A percentile compares a stretch with the other conserved stretches of the same genome.
phyloP scores from a whole-genome alignment of 305 asterid species.

The Andrographis paniculata region DNA sequence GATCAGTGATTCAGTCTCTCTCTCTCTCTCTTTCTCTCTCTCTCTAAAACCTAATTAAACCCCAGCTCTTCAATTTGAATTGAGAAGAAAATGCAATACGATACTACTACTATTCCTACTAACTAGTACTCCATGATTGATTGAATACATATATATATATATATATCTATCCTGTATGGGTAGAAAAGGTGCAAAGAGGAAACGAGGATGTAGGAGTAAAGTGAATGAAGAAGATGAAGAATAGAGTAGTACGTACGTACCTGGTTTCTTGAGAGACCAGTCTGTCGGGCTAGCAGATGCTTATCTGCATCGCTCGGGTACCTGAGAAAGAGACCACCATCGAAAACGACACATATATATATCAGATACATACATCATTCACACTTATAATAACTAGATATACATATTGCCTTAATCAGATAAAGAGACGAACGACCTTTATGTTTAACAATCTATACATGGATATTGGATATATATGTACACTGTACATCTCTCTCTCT shows the following conservation, averaged over 20 bases:
- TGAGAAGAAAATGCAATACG: too few relatives aligned
- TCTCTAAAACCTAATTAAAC: not conserved
- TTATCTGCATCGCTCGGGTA: slow-evolving; percentile 99
- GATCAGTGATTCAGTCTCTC: slow-evolving; percentile 3
- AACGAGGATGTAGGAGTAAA: not conserved
- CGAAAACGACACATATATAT: slow-evolving; percentile 55
- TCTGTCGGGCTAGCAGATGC: slow-evolving; percentile 96
- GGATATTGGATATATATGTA: not conserved
- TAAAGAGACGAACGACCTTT: slow-evolving; percentile 34
- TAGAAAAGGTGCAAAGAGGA: not conserved
- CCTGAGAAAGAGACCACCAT: slow-evolving; percentile 68
- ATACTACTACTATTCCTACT: too few relatives aligned
- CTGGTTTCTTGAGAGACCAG: slow-evolving; percentile 97
- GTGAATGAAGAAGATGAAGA: not conserved
- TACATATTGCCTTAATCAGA: slow-evolving; percentile 32
- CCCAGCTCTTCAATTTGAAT: too few relatives aligned
- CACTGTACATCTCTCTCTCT: not conserved
- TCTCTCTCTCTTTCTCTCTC: not conserved
- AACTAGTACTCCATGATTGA: too few relatives aligned
- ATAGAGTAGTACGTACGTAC: slow-evolving; percentile 21
- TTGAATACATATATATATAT: too few relatives aligned
- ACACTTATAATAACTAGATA: slow-evolving; percentile 31
- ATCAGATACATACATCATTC: too few relatives aligned
- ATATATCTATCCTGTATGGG: not conserved
- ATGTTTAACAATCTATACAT: slow-evolving; percentile 45